These are phyloP conservation scores for Ogataea pilisensis DNA, from an alignment of 805 yeast genomes.

Conservation along the genomic window DNA sequence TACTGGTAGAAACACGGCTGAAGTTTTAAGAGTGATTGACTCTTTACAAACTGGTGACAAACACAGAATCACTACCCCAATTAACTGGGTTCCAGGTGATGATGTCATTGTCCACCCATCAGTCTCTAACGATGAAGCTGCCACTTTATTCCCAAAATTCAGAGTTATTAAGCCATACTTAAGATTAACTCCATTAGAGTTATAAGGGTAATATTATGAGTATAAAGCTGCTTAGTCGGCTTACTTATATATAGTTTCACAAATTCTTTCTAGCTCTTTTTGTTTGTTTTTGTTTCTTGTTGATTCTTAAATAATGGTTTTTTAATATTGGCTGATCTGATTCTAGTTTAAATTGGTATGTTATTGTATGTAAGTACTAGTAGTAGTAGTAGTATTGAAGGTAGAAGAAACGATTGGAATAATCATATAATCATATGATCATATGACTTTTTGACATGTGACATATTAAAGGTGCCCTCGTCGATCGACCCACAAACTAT, in stretches of 20 bases:
- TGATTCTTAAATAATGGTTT: no score
- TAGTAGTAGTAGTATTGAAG: no score
- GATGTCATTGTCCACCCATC: conserved; percentile 72
- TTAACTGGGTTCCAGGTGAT: conserved; percentile 66
- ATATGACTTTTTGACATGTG: no score
- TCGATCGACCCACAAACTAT: no score
- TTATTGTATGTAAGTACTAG: no score
- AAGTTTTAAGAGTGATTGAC: conserved; percentile 65
- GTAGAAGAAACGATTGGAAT: no score
- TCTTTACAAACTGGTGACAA: conserved; percentile 63
- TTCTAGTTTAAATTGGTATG: no score
- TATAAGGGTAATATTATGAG: conserved; percentile 6
- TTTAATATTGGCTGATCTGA: no score
- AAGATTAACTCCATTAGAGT: conserved; percentile 45
- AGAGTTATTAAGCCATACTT: conserved; percentile 59
- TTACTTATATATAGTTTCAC: background rate
- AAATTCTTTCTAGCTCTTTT: no score
- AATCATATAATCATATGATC: no score
- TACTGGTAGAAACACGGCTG: conserved; percentile 74
- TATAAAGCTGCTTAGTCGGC: background rate
- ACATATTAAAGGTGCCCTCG: no score
- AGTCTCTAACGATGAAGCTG: conserved; percentile 57
- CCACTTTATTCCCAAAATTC: conserved; percentile 57
- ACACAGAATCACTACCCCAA: conserved; percentile 62
- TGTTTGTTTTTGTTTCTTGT: no score